Evolutionary conservation across 495 filamentous ascomycete genomes (phyloP).

Genomic region (Penicillium bialowiezense): DNA sequence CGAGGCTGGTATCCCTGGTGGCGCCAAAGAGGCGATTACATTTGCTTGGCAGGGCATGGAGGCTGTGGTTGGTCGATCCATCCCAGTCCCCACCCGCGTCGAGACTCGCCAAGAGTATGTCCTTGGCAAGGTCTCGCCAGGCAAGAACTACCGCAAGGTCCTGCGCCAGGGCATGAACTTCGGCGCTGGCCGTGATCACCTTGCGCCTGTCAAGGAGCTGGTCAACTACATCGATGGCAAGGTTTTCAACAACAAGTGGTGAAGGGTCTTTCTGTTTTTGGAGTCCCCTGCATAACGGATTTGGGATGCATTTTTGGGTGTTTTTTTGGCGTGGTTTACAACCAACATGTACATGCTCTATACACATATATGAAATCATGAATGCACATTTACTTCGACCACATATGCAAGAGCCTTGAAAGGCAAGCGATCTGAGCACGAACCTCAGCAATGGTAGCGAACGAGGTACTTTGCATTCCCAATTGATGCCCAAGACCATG

Average conservation of each 20-base stretch:
- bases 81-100: conserved; percentile 51
- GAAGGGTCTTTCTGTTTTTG: not conserved
- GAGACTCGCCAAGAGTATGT: conserved; percentile 47
- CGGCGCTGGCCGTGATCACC: conserved; percentile 39
- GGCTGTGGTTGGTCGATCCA: conserved; percentile 47
- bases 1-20: conserved; percentile 50
- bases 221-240: conserved; percentile 44
- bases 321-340: not conserved
- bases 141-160: conserved; percentile 52
- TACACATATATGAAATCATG: not conserved
- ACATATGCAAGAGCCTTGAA: too few species aligned
- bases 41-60: conserved; percentile 58
- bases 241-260: conserved; percentile 48
- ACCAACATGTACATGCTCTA: not conserved
- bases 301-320: conserved; percentile 2
- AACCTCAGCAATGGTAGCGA: too few species aligned
- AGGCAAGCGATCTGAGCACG: too few species aligned
- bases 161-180: conserved; percentile 50
- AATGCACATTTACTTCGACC: not conserved
- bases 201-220: conserved; percentile 49
- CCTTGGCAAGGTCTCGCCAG: conserved; percentile 51
- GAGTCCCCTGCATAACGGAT: conserved; percentile 1
- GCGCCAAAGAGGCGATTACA: conserved; percentile 57
- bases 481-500: too few species aligned
- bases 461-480: too few species aligned